Evolutionary conservation across 2,329 filamentous ascomycete species (phyloP), one percentile per base, ranked within the genome.

Genomic region (Thielaviopsis punctulata): DNA sequence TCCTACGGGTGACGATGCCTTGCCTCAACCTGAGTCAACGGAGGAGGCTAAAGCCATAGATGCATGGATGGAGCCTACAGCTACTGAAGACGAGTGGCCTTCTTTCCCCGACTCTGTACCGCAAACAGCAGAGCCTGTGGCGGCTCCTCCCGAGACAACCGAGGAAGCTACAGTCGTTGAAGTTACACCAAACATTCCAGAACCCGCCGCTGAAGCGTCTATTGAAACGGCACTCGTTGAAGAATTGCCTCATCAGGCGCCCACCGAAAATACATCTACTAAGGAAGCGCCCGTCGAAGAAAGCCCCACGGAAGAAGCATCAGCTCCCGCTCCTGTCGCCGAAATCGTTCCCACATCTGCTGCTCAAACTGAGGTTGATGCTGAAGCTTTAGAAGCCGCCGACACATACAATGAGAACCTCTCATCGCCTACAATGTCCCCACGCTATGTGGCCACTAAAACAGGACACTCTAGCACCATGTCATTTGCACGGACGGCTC

Each of bases 401-500:
- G 49, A 46, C 22, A 22, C 25, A 51, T 51, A 44, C 51, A 45
- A 53, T 8, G 33, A 36, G 24, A 10, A 21, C 4, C 18, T 39
- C 10, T 52, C 48, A 10, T 48, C 53, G n/a, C 48, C 44, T 12
- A 36, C 43, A 4, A 49, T 46, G 24, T 53, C 54, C 10, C 50
- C 54, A 12, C 45, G 27, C 43, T 53, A 39, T 39, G 48, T 60
- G 33, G 58, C 57, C n/a, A 64, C 66, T 19, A 59, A 64, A 18
- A 67, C 70, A 23, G 77, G 78, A 57, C 78, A 81, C 60, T 63
- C 71, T 9, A 82, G 77, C 62, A 77, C 72, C 47, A 71, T 74
- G 61, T 82, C 79, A 0, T 82, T 82, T 63, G 70, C 77, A 10
- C 73, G 79, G 33, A 82, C 79, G 1, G 75, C 78, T 10, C 73